Percentiles rank a stretch among this genome's conserved stretches.
phyloP scores from a whole-genome alignment of 179 eudicot genomes.

The Silene vulgaris region DNA sequence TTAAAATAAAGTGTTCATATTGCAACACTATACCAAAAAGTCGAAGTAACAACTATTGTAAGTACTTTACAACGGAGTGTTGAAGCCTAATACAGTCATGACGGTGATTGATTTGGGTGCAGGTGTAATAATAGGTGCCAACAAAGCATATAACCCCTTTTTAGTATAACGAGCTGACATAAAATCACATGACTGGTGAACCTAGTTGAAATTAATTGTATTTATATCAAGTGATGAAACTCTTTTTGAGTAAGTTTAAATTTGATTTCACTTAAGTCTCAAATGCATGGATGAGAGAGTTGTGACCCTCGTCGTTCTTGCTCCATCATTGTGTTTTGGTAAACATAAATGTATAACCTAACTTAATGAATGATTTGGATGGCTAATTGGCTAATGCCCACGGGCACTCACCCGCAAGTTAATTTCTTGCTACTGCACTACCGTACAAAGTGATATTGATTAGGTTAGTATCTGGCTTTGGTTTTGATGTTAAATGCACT shows the following conservation, averaged over 20 bases:
- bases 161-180: background rate
- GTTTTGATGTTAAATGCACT: constrained; percentile 1
- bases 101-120: background rate
- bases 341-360: background rate
- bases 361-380: background rate
- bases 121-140: background rate
- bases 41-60: background rate
- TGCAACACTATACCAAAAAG: background rate
- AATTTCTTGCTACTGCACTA: background rate
- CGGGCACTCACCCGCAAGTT: background rate
- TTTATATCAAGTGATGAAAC: background rate
- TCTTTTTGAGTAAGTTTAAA: background rate
- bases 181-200: background rate
- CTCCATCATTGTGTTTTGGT: background rate
- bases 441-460: background rate
- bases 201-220: background rate
- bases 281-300: background rate
- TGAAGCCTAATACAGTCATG: too few species aligned
- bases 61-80: background rate
- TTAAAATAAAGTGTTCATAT: background rate
- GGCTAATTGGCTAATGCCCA: background rate
- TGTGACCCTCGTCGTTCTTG: background rate
- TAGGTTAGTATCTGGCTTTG: background rate
- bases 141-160: background rate
- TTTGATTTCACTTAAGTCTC: background rate